These are phyloP conservation scores for Trichoderma oligosporum DNA, from an alignment of 2,329 filamentous ascomycete genomes.

Conservation along the genomic window DNA sequence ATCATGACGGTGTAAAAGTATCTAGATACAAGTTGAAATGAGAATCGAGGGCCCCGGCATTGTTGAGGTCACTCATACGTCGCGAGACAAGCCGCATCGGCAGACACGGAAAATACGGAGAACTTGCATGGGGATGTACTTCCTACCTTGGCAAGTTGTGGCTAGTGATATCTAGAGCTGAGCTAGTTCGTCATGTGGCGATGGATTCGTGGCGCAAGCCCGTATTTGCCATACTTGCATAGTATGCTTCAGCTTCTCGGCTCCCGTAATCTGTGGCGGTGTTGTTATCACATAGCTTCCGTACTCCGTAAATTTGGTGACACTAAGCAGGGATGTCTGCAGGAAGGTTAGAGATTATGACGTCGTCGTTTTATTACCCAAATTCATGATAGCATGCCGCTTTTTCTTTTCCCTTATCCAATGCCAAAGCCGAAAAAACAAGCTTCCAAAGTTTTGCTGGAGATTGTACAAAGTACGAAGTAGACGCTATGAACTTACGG, in stretches of 20 bases:
- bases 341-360: constrained; percentile 4
- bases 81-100: constrained; percentile 7
- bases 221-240: background rate
- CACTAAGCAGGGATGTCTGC: constrained; percentile 14
- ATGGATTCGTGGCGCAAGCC: background rate
- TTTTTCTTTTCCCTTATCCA: too few relatives aligned
- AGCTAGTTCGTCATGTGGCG: constrained; percentile 18
- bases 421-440: too few relatives aligned
- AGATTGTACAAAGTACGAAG: too few relatives aligned
- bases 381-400: too few relatives aligned
- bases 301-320: background rate
- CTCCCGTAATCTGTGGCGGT: background rate
- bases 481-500: too few relatives aligned
- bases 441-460: too few relatives aligned
- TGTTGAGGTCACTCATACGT: constrained; percentile 19
- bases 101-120: background rate
- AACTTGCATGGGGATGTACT: too few relatives aligned
- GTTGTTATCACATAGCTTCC: too few relatives aligned
- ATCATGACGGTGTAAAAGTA: constrained; percentile 13
- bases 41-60: too few relatives aligned
- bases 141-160: constrained; percentile 8
- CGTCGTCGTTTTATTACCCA: background rate
- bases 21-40: too few relatives aligned
- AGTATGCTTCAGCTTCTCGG: background rate
- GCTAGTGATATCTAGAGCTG: background rate